These are phyloP conservation scores for Populus deltoides DNA, from an alignment of 345 rosid genomes.

Conservation along the genomic window DNA sequence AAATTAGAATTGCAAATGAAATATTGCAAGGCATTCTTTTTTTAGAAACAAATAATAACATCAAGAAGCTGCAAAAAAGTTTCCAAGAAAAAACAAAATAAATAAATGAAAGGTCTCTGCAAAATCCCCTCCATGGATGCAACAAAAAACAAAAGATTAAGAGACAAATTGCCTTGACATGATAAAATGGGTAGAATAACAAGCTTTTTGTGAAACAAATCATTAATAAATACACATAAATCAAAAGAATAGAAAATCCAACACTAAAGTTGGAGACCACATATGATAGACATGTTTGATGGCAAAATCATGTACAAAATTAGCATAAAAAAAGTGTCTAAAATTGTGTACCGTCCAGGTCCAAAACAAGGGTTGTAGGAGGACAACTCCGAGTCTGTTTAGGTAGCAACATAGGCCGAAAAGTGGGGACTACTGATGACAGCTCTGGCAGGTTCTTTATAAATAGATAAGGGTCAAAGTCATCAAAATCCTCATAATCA, in stretches of 20 bases:
- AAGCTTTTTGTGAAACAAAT: background rate
- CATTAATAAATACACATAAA: background rate
- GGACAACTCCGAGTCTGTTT: slow-evolving; percentile 98
- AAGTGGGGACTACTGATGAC: slow-evolving; percentile 83
- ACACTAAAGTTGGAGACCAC: background rate
- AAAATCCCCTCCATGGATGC: background rate
- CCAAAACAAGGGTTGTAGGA: slow-evolving; percentile 84
- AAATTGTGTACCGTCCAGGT: slow-evolving; percentile 75
- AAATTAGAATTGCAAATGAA: background rate
- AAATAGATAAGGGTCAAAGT: slow-evolving; percentile 87
- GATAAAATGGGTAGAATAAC: background rate
- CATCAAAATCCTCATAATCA: slow-evolving; percentile 75
- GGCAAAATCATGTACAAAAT: background rate
- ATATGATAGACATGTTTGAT: background rate
- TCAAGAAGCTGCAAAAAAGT: background rate
- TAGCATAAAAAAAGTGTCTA: background rate
- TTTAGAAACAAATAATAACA: background rate
- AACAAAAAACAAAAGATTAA: background rate
- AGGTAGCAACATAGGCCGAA: slow-evolving; percentile 81
- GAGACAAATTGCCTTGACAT: background rate
- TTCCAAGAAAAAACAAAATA: background rate
- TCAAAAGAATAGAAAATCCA: slow-evolving; percentile 1
- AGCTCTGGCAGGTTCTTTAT: slow-evolving; percentile 87
- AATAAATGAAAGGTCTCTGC: background rate
- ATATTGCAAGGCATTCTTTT: background rate